Conservation (phyloP, 768 basidiomycete species). For the Pleurotus tuoliensis region DNA sequence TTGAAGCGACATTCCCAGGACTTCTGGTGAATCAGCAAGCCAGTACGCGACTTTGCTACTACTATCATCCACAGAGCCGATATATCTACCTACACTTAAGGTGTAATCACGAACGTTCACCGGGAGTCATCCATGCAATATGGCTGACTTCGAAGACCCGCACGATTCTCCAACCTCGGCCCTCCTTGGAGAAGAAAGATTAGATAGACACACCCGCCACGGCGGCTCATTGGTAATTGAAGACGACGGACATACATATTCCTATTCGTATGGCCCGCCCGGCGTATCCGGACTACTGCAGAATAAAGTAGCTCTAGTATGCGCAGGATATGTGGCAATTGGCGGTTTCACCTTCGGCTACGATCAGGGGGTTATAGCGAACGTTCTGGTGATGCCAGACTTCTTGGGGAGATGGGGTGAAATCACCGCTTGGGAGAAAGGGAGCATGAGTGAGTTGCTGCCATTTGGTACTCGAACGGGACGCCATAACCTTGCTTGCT, state of each 20-base stretch:
- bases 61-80: neutral
- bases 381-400: constrained; percentile 79
- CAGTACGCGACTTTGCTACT: neutral
- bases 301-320: constrained; percentile 63
- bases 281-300: constrained; percentile 60
- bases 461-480: neutral
- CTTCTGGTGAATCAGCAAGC: no score
- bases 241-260: constrained; percentile 40
- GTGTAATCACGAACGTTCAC: neutral
- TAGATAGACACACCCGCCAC: neutral
- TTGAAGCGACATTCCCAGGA: no score
- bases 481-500: neutral
- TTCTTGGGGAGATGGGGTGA: constrained; percentile 63
- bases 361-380: constrained; percentile 84
- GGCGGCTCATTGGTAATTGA: constrained; percentile 31
- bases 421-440: constrained; percentile 67
- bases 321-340: constrained; percentile 72
- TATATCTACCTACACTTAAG: neutral
- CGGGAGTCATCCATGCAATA: neutral
- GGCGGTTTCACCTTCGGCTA: constrained; percentile 80
- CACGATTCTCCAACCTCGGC: neutral
- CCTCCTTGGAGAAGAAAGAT: neutral
- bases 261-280: constrained; percentile 70
- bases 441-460: constrained; percentile 62
- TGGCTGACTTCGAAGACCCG: neutral